Evolutionary conservation across 1,284 basidiomycete species (phyloP).

Genomic region (Cryptococcus jaspeensis): DNA sequence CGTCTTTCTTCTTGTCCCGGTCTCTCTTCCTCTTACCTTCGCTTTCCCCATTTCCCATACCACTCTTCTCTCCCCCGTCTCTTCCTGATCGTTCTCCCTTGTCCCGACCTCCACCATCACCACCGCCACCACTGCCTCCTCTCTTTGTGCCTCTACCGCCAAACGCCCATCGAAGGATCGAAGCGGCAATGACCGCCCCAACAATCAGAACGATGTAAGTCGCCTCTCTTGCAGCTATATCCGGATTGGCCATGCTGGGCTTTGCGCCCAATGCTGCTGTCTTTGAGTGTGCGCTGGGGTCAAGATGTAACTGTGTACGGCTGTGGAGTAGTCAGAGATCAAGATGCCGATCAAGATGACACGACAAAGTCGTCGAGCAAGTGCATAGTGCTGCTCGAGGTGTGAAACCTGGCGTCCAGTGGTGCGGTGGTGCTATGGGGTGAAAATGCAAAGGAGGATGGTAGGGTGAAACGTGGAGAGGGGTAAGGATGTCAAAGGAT

Average conservation of each 20-base stretch:
- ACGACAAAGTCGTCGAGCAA: background rate
- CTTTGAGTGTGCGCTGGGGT: too few relatives aligned
- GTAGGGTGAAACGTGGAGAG: too few relatives aligned
- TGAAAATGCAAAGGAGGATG: too few relatives aligned
- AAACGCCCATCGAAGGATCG: background rate
- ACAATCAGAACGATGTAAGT: constrained; percentile 7
- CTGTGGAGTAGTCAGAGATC: too few relatives aligned
- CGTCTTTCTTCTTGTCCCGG: background rate
- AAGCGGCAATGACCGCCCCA: background rate
- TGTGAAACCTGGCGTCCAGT: background rate
- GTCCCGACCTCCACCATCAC: background rate
- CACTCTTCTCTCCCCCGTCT: constrained; percentile 1
- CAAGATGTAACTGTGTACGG: too few relatives aligned
- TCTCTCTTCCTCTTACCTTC: background rate
- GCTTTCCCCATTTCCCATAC: background rate
- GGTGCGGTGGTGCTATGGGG: too few relatives aligned
- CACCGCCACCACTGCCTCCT: background rate
- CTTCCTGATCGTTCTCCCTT: background rate
- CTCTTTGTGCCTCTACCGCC: background rate
- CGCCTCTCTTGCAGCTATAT: constrained; percentile 13
- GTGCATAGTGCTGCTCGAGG: background rate
- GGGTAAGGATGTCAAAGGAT: too few relatives aligned
- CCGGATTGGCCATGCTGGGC: constrained; percentile 9
- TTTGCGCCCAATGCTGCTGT: too few relatives aligned
- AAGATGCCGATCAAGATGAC: too few relatives aligned